Evolutionary conservation across 768 basidiomycete genomes (phyloP), one percentile per base, ranked within the genome.

Genomic region (Suillus luteus): DNA sequence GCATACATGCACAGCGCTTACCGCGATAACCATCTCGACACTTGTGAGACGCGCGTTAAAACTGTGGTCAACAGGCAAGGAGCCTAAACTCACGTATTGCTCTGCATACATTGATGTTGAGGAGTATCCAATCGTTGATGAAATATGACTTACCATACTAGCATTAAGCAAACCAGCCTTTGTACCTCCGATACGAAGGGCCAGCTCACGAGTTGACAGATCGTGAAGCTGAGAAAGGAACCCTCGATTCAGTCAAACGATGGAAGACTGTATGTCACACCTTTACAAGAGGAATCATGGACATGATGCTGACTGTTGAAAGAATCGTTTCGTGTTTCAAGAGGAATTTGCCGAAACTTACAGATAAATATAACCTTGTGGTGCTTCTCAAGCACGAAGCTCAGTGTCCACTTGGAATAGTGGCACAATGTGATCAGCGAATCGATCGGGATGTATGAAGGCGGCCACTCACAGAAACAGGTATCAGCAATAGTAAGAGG

Each of bases 81-180:
- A 52, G 61, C 44, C 59, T 62, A 51, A 35, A 65, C 68, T 31
- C 2, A 79, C 87, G 72, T 72, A 90, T 92, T 92, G 61, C 85
- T 87, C 90, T 91, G 57, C 6, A 31, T 40, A 14, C 19, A 19
- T 31, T 5, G 40, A 38, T 6, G 33, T 62, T n/a, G 33, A 54
- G 33, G 15, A 40, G 22, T 69, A 60, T 19, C 48, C 22, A 22
- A 57, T n/a, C 35, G 11, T 41, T 33, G 38, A 58, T n/a, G 35
- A 5, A 46, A 44, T 65, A 35, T 14, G 15, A 70, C 83, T 58
- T 72, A 91, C 90, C 86, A 92, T 79, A 73, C 86, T 91, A 48
- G 91, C 92, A 67, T 94, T 94, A 38, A 95, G 77, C 22, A 96
- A 79, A 0, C 91, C 93, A 0, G 92, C 86, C 69, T 85, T 88